Base-by-base conservation (phyloP, 148 eudicot species). In the Vaccinium vitisidaea region DNA sequence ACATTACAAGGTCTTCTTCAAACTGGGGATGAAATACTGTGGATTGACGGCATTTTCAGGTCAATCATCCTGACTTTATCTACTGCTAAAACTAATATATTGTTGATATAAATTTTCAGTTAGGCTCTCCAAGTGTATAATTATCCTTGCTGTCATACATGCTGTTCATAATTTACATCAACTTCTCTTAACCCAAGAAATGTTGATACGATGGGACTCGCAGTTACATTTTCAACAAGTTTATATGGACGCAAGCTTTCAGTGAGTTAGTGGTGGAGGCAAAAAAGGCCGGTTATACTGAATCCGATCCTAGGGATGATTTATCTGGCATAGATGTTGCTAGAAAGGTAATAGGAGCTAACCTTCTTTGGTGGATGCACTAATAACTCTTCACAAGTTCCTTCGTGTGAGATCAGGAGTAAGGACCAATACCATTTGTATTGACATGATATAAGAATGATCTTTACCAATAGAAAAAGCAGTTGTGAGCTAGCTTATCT, bases 251-350 rank as follows among this genome's bases (percentile, higher is more conserved):
- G 67, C 88, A 87, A 81, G 87, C 88, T 59, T 97, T 95, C 86
- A 95, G 98, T 82, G 96, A 97, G 73, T 98, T 92, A 86, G 94
- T 97, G 58, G 80, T 85, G 52, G 98, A 91, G 90, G 98, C 99
- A 63, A 97, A 97, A 86, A 88, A 88, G 80, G 95, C 94, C 58
- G 99, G 98, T 84, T 97, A 90, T 85, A 97, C 99, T 9, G 99
- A 97, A 88, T 98, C 99, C 50, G 99, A 97, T 90, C 98, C 99
- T 61, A 93, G 99, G 86, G 99, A 97, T 88, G 99, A 97, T 91
- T 91, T 97, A 67, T 92, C 99, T 81, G 99, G 98, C 86, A 94
- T 93, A 48, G 99, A 97, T 90, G 99, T 97, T 61, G 99, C 98
- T 85, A 90, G 99, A 89, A 97, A 97, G 99, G 98, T 97, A 83